A percentile compares a stretch with the other conserved stretches of the same genome.
These are phyloP conservation scores for Mycena sp. DNA, from an alignment of 1,284 basidiomycete species.

Conservation along the genomic window DNA sequence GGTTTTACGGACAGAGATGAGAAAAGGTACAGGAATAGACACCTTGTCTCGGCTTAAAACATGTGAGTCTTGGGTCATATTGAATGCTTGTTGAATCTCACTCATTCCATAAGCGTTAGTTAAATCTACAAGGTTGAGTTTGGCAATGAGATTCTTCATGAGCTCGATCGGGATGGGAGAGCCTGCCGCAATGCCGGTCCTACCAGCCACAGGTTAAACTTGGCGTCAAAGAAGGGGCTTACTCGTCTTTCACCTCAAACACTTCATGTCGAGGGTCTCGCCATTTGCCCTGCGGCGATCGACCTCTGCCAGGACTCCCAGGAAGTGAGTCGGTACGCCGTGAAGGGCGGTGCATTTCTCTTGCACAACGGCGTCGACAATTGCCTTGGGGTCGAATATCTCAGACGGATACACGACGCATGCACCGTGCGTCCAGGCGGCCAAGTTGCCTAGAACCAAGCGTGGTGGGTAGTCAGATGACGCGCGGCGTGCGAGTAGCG, in stretches of 20 bases:
- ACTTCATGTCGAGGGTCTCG: slow-evolving; percentile 55
- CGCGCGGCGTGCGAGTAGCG: slow-evolving; percentile 5
- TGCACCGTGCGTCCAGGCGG: slow-evolving; percentile 79
- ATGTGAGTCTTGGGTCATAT: not conserved
- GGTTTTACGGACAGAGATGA: slow-evolving; percentile 15
- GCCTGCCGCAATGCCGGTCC: slow-evolving; percentile 85
- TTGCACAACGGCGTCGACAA: slow-evolving; percentile 71
- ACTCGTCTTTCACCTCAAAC: slow-evolving; percentile 68
- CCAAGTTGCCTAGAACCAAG: slow-evolving; percentile 83
- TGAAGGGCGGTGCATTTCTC: slow-evolving; percentile 83
- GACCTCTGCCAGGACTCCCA: slow-evolving; percentile 76
- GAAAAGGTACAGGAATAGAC: not conserved
- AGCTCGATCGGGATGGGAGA: slow-evolving; percentile 82
- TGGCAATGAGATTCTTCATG: slow-evolving; percentile 75
- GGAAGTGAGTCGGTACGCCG: slow-evolving; percentile 87
- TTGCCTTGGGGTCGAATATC: slow-evolving; percentile 67
- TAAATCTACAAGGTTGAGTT: slow-evolving; percentile 73
- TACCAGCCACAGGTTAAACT: not conserved
- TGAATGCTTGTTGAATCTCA: slow-evolving; percentile 46
- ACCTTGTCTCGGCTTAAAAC: slow-evolving; percentile 67
- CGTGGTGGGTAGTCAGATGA: slow-evolving; percentile 51
- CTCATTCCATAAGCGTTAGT: slow-evolving; percentile 89
- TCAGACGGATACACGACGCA: slow-evolving; percentile 81
- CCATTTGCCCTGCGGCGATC: slow-evolving; percentile 60
- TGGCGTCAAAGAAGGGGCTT: not conserved